A percentile compares a stretch with the other conserved stretches of the same genome.
phyloP scores from a whole-genome alignment of 2,329 filamentous ascomycete genomes.

The Colletotrichum brevisporum region DNA sequence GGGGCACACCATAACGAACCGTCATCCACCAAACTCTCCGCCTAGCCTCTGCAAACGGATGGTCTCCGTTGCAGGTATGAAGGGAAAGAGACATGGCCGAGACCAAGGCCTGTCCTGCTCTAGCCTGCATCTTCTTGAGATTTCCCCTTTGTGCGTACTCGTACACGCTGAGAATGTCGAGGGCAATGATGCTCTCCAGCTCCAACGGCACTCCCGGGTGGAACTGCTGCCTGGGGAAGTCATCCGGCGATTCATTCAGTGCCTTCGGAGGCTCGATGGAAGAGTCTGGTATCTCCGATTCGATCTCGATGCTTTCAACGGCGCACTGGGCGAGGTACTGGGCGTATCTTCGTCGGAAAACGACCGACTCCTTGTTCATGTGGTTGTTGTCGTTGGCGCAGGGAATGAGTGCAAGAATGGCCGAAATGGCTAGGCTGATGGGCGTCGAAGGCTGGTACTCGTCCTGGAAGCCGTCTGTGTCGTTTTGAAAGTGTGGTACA shows the following conservation, averaged over 20 bases:
- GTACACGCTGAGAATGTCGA: slow-evolving; percentile 64
- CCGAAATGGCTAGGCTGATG: slow-evolving; percentile 61
- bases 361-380: slow-evolving; percentile 54
- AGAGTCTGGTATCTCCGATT: slow-evolving; percentile 62
- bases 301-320: slow-evolving; percentile 63
- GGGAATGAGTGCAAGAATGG: slow-evolving; percentile 63
- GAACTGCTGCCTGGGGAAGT: slow-evolving; percentile 55
- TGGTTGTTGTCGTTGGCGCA: slow-evolving; percentile 56
- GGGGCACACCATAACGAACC: slow-evolving; percentile 44
- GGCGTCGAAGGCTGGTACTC: slow-evolving; percentile 58
- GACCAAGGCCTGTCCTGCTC: slow-evolving; percentile 62
- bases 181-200: slow-evolving; percentile 62
- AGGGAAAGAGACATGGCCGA: slow-evolving; percentile 61
- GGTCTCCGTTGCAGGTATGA: slow-evolving; percentile 56
- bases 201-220: slow-evolving; percentile 60
- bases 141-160: slow-evolving; percentile 68
- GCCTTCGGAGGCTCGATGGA: slow-evolving; percentile 60
- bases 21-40: slow-evolving; percentile 69
- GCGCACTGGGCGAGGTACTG: slow-evolving; percentile 64
- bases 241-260: slow-evolving; percentile 53
- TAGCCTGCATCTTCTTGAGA: slow-evolving; percentile 64
- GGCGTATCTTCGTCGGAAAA: slow-evolving; percentile 61
- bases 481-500: slow-evolving; percentile 51
- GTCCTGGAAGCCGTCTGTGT: slow-evolving; percentile 51
- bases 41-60: slow-evolving; percentile 60